phyloP scores from a whole-genome alignment of 192 early-diverging fungal species.

The Podila epicladia region DNA sequence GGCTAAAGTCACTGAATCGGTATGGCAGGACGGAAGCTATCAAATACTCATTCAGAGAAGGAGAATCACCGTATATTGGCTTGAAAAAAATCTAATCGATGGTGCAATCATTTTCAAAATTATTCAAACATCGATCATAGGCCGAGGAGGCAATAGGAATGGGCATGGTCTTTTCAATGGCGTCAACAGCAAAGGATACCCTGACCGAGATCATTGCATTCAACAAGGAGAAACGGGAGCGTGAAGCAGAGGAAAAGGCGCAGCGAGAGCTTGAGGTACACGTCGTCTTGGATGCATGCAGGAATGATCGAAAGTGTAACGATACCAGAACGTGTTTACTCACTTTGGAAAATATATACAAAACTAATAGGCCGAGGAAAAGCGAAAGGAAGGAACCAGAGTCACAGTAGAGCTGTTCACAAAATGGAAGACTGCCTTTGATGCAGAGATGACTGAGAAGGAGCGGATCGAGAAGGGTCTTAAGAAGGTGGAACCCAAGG shows the following conservation, averaged over 20 bases:
- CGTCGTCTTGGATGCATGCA: not conserved
- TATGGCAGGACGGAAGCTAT: constrained; percentile 5
- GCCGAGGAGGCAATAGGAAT: constrained; percentile 85
- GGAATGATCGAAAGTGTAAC: too few relatives aligned
- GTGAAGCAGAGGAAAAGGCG: constrained; percentile 58
- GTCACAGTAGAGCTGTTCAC: constrained; percentile 83
- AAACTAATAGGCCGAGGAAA: constrained; percentile 70
- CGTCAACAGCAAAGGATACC: constrained; percentile 76
- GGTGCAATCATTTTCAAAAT: not conserved
- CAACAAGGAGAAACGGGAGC: constrained; percentile 60
- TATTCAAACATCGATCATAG: constrained; percentile 26
- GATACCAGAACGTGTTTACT: too few relatives aligned
- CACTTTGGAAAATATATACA: not conserved
- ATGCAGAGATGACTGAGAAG: constrained; percentile 73
- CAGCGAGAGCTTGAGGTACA: constrained; percentile 71
- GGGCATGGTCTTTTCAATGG: constrained; percentile 93
- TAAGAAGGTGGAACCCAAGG: constrained; percentile 56
- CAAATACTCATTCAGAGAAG: not conserved
- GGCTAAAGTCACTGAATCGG: constrained; percentile 41
- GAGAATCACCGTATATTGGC: not conserved
- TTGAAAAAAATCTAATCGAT: not conserved
- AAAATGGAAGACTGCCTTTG: constrained; percentile 83
- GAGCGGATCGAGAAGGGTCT: constrained; percentile 52
- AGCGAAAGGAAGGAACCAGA: constrained; percentile 81
- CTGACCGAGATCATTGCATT: constrained; percentile 68